Base-by-base conservation (phyloP, 2,329 filamentous ascomycete species). In the Curvularia eragrostidis region DNA sequence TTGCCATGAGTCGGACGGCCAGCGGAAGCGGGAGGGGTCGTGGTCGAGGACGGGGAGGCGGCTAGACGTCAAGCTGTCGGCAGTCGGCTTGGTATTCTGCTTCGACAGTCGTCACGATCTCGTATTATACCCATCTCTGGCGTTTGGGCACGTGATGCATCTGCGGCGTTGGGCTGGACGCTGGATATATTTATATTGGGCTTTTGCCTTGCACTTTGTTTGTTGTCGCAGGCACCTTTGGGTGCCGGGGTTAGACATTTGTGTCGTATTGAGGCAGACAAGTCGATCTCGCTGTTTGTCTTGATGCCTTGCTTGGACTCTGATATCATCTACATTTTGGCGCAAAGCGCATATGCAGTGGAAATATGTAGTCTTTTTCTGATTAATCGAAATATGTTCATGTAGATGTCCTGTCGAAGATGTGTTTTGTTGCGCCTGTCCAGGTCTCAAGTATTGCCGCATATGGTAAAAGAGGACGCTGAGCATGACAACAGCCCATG, bases 1-100 rank as follows among this genome's bases (percentile, higher is more conserved):
- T 76, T 10, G 64, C 66, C 1, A 79, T 79, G 77, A 61, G 67
- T 42, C 64, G 77, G 52, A 77, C 70, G 15, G 76, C 71, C 1
- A 79, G 77, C 52, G 76, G 75, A 18, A 69, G 64, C 54, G 76
- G 76, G 18, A 63, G 74, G 19, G 67, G 72, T 24, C 68, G 72
- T 19, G 75, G 75, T 5, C 61, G 72, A 46, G 68, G 68, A 34
- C 56, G 65, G 43, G 66, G 62, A 28, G 59, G 57, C 52, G 56
- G 28, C 32, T 58, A 51, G 34, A 19, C 4, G 7, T n/a, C 18
- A 34, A 41, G n/a, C 26, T n/a, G 15, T 19, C 7, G 26, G 28
- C 18, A 19, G 18, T 34, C 34, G 43, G 24, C 28, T 46, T 50
- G 32, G 21, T 54, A 12, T 19, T 47, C 43, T 32, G 24, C 43